A percentile compares a stretch with the other conserved stretches of the same genome.
phyloP scores from a whole-genome alignment of 1,284 basidiomycete genomes.

The Porogramme epimiltina region DNA sequence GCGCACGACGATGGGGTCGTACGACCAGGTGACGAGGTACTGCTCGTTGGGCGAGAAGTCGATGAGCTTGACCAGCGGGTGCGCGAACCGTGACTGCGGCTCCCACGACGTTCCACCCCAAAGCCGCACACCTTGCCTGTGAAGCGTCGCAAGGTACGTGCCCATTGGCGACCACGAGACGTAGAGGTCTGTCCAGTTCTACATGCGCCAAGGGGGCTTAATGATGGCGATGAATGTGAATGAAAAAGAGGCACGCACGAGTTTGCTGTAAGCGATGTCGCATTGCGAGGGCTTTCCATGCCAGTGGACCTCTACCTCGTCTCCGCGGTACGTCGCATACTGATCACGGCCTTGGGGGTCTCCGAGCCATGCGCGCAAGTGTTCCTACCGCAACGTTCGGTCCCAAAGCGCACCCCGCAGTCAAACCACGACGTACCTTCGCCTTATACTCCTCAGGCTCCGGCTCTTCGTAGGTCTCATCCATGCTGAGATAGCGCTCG shows the following conservation, averaged over 20 bases:
- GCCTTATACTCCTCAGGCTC: conserved; percentile 80
- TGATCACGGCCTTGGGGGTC: conserved; percentile 95
- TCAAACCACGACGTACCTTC: conserved; percentile 53
- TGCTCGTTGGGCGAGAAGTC: conserved; percentile 98
- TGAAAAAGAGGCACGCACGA: conserved; percentile 47
- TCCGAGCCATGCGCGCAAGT: conserved; percentile 93
- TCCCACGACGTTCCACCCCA: conserved; percentile 95
- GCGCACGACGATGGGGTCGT: conserved; percentile 89
- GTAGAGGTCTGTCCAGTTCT: conserved; percentile 95
- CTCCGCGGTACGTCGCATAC: conserved; percentile 91
- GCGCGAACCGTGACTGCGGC: conserved; percentile 88
- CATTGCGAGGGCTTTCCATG: conserved; percentile 90
- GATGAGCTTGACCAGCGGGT: conserved; percentile 94
- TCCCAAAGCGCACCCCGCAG: not conserved
- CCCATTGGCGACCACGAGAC: conserved; percentile 97
- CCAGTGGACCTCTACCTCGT: conserved; percentile 93
- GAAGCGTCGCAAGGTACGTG: conserved; percentile 92
- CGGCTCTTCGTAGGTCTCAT: conserved; percentile 86
- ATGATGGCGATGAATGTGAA: not conserved
- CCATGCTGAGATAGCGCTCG: conserved; percentile 80
- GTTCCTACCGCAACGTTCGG: conserved; percentile 63
- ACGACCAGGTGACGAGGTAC: conserved; percentile 98
- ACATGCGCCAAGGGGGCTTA: not conserved
- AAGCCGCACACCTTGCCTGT: conserved; percentile 93
- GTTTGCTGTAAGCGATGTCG: conserved; percentile 78